Evolutionary conservation across 2,329 filamentous ascomycete genomes (phyloP), one percentile per base, ranked within the genome.

Genomic region (Sphaerulina musiva): DNA sequence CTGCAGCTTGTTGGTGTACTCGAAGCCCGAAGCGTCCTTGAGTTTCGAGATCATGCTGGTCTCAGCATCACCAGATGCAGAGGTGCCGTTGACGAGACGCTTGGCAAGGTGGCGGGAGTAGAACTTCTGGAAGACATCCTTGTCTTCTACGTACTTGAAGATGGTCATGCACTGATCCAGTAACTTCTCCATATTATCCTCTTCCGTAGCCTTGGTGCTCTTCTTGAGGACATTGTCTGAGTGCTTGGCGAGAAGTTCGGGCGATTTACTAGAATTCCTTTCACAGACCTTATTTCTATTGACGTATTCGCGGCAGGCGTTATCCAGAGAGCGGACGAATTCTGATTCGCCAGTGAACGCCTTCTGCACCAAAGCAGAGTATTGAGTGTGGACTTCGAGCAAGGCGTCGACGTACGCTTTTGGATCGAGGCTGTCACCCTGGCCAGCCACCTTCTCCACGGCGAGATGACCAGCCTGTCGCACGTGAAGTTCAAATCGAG

Each of bases 91-190:
- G 14, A 98, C 93, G 52, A 98, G 76, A 65, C 93, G 89, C 70
- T 95, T 89, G 47, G 93, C 93, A 64, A 98, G 77, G 85, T 95
- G 95, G 59, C 91, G 87, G 1, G 92, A 95, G 74, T 98, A 98
- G 74, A 96, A 98, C 72, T 97, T 98, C 72, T 97, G 93, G 80
- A 98, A 98, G 4, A 98, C 95, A 68, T 98, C 93, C 78, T 98
- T 98, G 74, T 98, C 95, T 70, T 98, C 93, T 60, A 98, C 97
- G 73, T 98, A 98, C 76, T 97, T 97, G 82, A 98, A 98, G 52
- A 98, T 89, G 1, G 92, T 96, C 93, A 98, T 98, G 66, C 98
- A 93, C 70, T 96, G 89, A 17, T 83, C 84, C 31, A 97, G 77
- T 32, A 89, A 86, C 62, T 86, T 85, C 74, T 98, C 93, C 65